phyloP scores from a whole-genome alignment of 2,329 filamentous ascomycete species.

The Botrytis tulipae region DNA sequence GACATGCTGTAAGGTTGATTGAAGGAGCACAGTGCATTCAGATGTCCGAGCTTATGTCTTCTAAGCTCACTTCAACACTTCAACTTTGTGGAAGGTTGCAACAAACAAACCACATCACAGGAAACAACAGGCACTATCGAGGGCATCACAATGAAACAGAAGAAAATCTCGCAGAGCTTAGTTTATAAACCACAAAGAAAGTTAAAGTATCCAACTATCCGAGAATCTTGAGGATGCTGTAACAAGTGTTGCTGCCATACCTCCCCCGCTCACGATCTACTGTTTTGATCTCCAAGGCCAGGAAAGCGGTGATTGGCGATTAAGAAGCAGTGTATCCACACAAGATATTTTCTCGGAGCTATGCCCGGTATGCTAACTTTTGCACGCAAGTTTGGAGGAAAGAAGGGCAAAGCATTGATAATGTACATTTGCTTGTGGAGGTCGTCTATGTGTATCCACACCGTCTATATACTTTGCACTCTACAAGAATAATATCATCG shows the following conservation, averaged over 20 bases:
- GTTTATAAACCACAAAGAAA: no score
- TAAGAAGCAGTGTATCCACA: not conserved
- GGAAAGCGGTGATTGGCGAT: not conserved
- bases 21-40: not conserved
- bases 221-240: not conserved
- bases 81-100: not conserved
- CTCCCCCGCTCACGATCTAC: not conserved
- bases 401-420: not conserved
- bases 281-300: not conserved
- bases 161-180: not conserved
- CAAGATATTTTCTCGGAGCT: not conserved
- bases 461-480: not conserved
- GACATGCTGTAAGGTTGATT: not conserved
- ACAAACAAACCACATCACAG: not conserved
- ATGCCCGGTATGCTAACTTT: not conserved
- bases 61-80: not conserved
- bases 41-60: not conserved
- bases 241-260: not conserved
- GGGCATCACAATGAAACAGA: not conserved
- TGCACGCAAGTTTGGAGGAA: not conserved
- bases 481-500: not conserved
- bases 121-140: not conserved
- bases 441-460: no score
- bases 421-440: not conserved
- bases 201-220: accelerated